Evolutionary conservation across 768 basidiomycete genomes (phyloP), one percentile per base, ranked within the genome.

Genomic region (Boletus pseudo-olivaceus): DNA sequence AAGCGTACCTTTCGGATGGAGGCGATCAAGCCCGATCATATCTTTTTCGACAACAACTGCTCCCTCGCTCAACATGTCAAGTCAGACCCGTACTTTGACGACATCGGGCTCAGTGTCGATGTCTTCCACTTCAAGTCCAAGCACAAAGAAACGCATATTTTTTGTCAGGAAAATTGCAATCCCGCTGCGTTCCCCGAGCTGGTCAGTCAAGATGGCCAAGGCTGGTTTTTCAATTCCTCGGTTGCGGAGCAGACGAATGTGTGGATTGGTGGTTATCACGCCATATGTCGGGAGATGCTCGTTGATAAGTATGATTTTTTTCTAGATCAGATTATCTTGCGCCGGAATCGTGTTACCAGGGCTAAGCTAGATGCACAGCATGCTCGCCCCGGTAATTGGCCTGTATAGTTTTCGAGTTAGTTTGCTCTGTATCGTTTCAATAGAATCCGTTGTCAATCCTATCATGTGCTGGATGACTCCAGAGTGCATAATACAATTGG

Each of bases 111-210:
- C 2, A 55, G 56, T 1, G 70, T 77, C 0, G 71, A 76, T 34
- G 69, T 73, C 0, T 77, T 75, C 32, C 76, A 76, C 35, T 72
- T 66, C 61, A 66, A 67, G 15, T 61, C 58, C 17, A 76, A 76
- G 51, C 75, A 76, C 60, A 69, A 63, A 10, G 56, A 66, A 30
- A 55, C 39, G 0, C 63, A 71, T 30, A 49, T 17, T 0, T 65
- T 55, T 15, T 76, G 72, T 30, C 56, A 59, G 1, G 39, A 56
- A 26, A 34, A 73, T 32, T 74, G 71, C 42, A 75, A 72, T 29
- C 71, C 72, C 0, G 38, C 57, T 0, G 27, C 40, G 0, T 76
- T 53, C 23, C 49, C 54, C 0, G 75, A 78, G 19, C 64, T 79
- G 1, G 40, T 45, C 0, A 59, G 50, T 0, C 52, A 63, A 0